Evolutionary conservation across 805 yeast species (phyloP).

Genomic region (Metschnikowia rubicola): DNA sequence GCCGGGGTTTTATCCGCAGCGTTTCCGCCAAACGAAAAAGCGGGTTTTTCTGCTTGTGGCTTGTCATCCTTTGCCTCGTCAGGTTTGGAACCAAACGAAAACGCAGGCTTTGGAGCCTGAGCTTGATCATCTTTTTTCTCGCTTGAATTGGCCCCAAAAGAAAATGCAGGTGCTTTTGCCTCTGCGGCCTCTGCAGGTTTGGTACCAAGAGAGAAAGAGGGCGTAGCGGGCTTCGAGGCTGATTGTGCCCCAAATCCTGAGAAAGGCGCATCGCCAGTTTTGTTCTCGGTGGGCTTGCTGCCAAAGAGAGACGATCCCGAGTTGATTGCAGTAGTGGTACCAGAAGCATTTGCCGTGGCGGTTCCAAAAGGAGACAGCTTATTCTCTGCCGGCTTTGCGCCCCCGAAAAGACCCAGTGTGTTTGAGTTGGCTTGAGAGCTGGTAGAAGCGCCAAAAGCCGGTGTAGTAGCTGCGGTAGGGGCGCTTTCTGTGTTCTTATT

Average conservation of each 20-base stretch:
- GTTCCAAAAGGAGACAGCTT: slow-evolving; percentile 9
- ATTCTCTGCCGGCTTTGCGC: slow-evolving; percentile 18
- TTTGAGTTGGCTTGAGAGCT: background rate
- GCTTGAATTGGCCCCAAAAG: slow-evolving; percentile 24
- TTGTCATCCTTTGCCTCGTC: slow-evolving; percentile 1
- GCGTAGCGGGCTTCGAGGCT: slow-evolving; percentile 17
- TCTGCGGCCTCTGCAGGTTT: slow-evolving; percentile 14
- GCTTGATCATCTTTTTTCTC: slow-evolving; percentile 12
- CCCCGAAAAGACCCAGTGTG: slow-evolving; percentile 9
- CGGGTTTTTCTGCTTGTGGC: slow-evolving; percentile 14
- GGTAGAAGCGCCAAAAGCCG: slow-evolving; percentile 1
- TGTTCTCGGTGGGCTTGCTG: slow-evolving; percentile 4
- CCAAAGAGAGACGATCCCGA: slow-evolving; percentile 10
- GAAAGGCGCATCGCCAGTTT: slow-evolving; percentile 9
- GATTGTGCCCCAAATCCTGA: slow-evolving; percentile 22
- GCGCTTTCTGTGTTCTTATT: slow-evolving; percentile 6
- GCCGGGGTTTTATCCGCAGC: slow-evolving; percentile 13
- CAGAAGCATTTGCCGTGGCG: slow-evolving; percentile 1
- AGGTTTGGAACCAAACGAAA: slow-evolving; percentile 22
- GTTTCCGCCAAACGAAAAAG: slow-evolving; percentile 18
- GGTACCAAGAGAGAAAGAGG: slow-evolving; percentile 17
- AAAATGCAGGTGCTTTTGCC: slow-evolving; percentile 8
- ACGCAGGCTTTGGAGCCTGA: slow-evolving; percentile 7
- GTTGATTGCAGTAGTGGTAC: no score
- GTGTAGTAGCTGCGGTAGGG: background rate